Evolutionary conservation across 441 rosid genomes (phyloP).

Genomic region (Croton setiger): DNA sequence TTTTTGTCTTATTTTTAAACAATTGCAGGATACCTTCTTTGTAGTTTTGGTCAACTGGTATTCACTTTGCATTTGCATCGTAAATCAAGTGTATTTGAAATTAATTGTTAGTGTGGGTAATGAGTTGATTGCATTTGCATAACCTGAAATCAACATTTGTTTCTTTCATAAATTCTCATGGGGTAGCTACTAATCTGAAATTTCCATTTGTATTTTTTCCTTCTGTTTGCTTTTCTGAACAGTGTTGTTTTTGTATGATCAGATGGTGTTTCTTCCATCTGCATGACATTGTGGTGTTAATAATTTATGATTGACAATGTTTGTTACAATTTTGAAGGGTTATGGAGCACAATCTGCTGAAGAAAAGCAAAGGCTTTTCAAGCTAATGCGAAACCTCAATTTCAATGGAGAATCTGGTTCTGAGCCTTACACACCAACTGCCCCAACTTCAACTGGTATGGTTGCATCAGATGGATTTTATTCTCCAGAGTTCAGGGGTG

Average conservation of each 20-base stretch:
- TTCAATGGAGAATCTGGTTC: conserved; percentile 90
- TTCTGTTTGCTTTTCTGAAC: not conserved
- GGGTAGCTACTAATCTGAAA: not conserved
- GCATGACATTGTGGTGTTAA: conserved; percentile 13
- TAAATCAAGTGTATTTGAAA: not conserved
- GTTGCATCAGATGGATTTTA: conserved; percentile 73
- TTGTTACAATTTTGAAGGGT: conserved; percentile 49
- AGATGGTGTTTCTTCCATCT: conserved; percentile 4
- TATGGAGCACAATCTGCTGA: conserved; percentile 97
- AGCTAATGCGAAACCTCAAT: conserved; percentile 93
- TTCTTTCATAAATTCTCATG: conserved; percentile 8
- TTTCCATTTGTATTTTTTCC: not conserved
- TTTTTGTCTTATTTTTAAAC: not conserved
- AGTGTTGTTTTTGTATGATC: not conserved
- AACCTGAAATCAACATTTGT: not conserved
- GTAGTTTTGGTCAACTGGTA: not conserved
- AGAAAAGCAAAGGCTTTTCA: conserved; percentile 95
- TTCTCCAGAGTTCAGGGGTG: conserved; percentile 93
- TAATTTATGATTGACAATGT: conserved; percentile 11
- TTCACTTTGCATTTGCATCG: not conserved
- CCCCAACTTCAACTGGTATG: conserved; percentile 57
- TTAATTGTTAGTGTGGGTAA: not conserved
- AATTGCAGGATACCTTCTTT: not conserved
- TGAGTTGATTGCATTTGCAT: not conserved
- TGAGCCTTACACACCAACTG: conserved; percentile 70